These are phyloP conservation scores for Sarcomyxa edulis DNA, from an alignment of 768 basidiomycete genomes.

Conservation along the genomic window DNA sequence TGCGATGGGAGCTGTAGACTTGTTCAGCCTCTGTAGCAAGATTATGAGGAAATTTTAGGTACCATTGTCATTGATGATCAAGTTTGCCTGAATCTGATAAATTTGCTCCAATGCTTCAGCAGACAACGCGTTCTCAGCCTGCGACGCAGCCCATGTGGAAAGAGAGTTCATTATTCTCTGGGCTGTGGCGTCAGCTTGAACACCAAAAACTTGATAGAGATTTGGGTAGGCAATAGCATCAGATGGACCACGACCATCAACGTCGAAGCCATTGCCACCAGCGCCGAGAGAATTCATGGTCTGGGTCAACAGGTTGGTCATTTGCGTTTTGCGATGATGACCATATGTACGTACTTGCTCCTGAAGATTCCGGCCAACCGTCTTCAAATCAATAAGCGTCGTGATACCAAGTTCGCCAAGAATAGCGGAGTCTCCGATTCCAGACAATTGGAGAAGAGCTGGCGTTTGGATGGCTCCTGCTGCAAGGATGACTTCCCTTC, in stretches of 20 bases:
- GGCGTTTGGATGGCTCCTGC: constrained; percentile 50
- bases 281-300: constrained; percentile 39
- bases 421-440: constrained; percentile 45
- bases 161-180: constrained; percentile 32
- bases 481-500: constrained; percentile 47
- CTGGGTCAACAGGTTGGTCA: constrained; percentile 18
- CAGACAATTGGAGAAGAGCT: constrained; percentile 47
- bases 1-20: constrained; percentile 33
- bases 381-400: constrained; percentile 39
- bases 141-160: constrained; percentile 36
- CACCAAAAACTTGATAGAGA: constrained; percentile 40
- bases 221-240: constrained; percentile 49
- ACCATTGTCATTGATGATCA: constrained; percentile 44
- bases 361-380: constrained; percentile 53
- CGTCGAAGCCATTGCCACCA: constrained; percentile 32
- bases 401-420: constrained; percentile 42
- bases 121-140: constrained; percentile 32
- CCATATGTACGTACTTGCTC: constrained; percentile 33
- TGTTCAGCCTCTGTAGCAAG: no score
- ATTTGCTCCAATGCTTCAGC: constrained; percentile 36
- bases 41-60: no score
- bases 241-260: constrained; percentile 37
- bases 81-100: constrained; percentile 38
- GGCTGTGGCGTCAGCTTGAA: constrained; percentile 23
- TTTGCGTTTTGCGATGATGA: no score